Percentiles rank a stretch among this genome's conserved stretches.
Evolutionary conservation across 2,329 filamentous ascomycete species (phyloP).

Genomic region (Penicillium thymicola): DNA sequence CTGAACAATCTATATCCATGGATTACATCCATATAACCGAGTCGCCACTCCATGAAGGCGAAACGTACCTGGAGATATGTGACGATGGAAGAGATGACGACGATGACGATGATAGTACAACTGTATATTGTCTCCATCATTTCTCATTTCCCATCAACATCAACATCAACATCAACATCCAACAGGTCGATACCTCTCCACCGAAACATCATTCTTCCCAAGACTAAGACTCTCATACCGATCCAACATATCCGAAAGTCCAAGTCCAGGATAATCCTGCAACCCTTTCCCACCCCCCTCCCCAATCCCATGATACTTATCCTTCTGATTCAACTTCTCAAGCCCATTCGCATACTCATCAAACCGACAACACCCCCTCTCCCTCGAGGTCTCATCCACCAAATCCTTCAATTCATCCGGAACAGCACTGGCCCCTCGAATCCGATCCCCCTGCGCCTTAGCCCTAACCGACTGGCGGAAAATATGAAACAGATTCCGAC

Average conservation of each 20-base stretch:
- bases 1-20: neutral
- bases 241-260: slow-evolving; percentile 39
- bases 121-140: neutral
- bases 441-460: slow-evolving; percentile 30
- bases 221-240: slow-evolving; percentile 39
- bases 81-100: neutral
- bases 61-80: neutral
- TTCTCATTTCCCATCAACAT: neutral
- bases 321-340: slow-evolving; percentile 33
- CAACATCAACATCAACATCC: slow-evolving; percentile 8
- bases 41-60: neutral
- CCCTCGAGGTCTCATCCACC: slow-evolving; percentile 27
- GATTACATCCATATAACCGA: neutral
- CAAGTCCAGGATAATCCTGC: slow-evolving; percentile 28
- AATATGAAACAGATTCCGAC: slow-evolving; percentile 35
- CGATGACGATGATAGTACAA: neutral
- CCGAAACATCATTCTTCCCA: slow-evolving; percentile 32
- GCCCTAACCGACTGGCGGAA: slow-evolving; percentile 34
- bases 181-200: slow-evolving; percentile 17
- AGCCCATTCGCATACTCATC: slow-evolving; percentile 35
- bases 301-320: slow-evolving; percentile 30
- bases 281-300: slow-evolving; percentile 12
- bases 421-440: slow-evolving; percentile 22
- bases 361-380: slow-evolving; percentile 18
- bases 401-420: slow-evolving; percentile 34